Base-by-base conservation (phyloP, 306 rosid genomes). In the Malus fusca region DNA sequence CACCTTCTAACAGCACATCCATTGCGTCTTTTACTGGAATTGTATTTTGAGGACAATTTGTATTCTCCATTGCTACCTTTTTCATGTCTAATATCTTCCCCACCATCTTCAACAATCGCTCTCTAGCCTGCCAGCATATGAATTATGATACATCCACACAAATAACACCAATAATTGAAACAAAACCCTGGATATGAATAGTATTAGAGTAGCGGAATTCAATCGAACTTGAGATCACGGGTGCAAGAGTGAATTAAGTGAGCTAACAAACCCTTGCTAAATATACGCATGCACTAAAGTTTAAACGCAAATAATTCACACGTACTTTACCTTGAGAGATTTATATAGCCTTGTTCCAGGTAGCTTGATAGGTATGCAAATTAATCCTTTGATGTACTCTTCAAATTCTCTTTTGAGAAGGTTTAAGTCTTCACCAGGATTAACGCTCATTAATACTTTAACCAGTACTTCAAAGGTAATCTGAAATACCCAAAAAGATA, bases 261-360 rank as follows among this genome's bases (percentile, higher is more conserved):
- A 51, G 21, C 53, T 10, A 10, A 42, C 44, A 52, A 52, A 52
- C n/a, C 58, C 58, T 37, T 37, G 42, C 42, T n/a, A 37, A 37
- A 37, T 37, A 37, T 37, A 37, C 7, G 42, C 19, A 52, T 42
- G 44, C 44, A 19, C n/a, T 52, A 52, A 52, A 52, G n/a, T 4
- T 52, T 52, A 4, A 14, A 21, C 15, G 12, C 44, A 42, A 42
- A 42, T 42, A 42, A 42, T 42, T 8, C 19, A 70, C 11, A 70
- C 33, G 58, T 11, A 28, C 10, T 68, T 10, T 44, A 66, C 98
- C 99, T 92, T 92, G 66, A 95, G 84, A 52, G 99, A 95, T 89
- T 95, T 95, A 33, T 95, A 83, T 2, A 95, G 88, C 66, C 86
- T 83, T 21, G 96, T 87, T 83, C 98, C 96, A 1, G 99, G 99